Percentiles rank a stretch among this genome's conserved stretches.
Conservation (phyloP, 2,329 filamentous ascomycete genomes). For the Paecilomyces dactylethromorphus region DNA sequence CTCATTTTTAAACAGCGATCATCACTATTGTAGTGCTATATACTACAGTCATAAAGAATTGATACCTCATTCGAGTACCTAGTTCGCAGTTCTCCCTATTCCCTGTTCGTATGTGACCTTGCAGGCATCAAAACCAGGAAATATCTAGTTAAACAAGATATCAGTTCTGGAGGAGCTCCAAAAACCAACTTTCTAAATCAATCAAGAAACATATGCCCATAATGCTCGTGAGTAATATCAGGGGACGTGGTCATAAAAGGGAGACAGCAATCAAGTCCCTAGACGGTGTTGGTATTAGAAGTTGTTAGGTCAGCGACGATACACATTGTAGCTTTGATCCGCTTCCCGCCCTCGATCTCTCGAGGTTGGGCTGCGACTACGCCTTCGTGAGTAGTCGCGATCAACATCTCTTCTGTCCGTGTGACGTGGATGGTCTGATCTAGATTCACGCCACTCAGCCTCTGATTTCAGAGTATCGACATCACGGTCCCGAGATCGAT, state of each 20-base stretch:
- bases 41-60: background rate
- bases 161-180: too few species aligned
- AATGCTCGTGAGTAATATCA: background rate
- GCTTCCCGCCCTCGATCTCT: slow-evolving; percentile 18
- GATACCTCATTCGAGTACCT: background rate
- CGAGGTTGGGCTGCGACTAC: slow-evolving; percentile 28
- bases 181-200: too few species aligned
- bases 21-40: background rate
- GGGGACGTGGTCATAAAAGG: background rate
- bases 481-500: slow-evolving; percentile 18
- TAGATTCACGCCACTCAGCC: slow-evolving; percentile 16
- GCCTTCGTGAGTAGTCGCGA: slow-evolving; percentile 21
- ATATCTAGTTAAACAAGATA: too few species aligned
- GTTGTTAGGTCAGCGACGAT: slow-evolving; percentile 14
- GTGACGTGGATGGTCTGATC: slow-evolving; percentile 10
- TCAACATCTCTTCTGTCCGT: slow-evolving; percentile 19
- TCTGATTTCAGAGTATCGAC: slow-evolving; percentile 12
- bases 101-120: background rate
- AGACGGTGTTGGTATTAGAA: background rate
- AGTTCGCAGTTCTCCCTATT: background rate
- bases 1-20: background rate
- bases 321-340: slow-evolving; percentile 11
- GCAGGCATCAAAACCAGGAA: too few species aligned
- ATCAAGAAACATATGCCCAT: background rate
- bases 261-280: background rate